These are phyloP conservation scores for Peronospora belbahrii DNA, from an alignment of 352 stramenopile genomes.

Conservation along the genomic window DNA sequence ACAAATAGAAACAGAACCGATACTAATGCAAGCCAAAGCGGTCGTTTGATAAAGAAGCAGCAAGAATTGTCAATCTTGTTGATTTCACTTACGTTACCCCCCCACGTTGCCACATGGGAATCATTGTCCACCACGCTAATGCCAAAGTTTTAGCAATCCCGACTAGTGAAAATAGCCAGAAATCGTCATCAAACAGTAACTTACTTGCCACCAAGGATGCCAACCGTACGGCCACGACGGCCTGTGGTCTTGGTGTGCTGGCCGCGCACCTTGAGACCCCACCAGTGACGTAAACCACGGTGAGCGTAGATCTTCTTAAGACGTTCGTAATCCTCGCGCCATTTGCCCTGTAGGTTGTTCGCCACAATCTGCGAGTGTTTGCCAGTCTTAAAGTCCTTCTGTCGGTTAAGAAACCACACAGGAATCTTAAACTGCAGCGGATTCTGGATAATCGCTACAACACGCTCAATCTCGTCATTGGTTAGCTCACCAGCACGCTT, in stretches of 20 bases:
- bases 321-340: conserved; percentile 98
- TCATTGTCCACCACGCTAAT: conserved; percentile 39
- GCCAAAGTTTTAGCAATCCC: conserved; percentile 58
- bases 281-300: conserved; percentile 99
- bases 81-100: conserved; percentile 27
- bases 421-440: conserved; percentile 99
- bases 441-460: conserved; percentile 99
- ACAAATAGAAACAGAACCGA: conserved; percentile 4
- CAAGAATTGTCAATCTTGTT: conserved; percentile 34
- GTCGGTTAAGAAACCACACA: conserved; percentile 99
- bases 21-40: conserved; percentile 8
- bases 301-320: conserved; percentile 99
- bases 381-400: conserved; percentile 99
- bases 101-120: conserved; percentile 14
- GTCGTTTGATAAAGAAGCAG: conserved; percentile 28
- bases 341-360: conserved; percentile 97
- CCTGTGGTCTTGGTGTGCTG: conserved; percentile 99
- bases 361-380: conserved; percentile 98
- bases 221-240: conserved; percentile 84
- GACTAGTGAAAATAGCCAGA: conserved; percentile 34
- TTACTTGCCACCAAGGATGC: conserved; percentile 85
- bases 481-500: conserved; percentile 98
- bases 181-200: conserved; percentile 20
- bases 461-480: conserved; percentile 99
- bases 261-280: conserved; percentile 98